phyloP scores from a whole-genome alignment of 345 rosid genomes.

The Alliaria petiolata region DNA sequence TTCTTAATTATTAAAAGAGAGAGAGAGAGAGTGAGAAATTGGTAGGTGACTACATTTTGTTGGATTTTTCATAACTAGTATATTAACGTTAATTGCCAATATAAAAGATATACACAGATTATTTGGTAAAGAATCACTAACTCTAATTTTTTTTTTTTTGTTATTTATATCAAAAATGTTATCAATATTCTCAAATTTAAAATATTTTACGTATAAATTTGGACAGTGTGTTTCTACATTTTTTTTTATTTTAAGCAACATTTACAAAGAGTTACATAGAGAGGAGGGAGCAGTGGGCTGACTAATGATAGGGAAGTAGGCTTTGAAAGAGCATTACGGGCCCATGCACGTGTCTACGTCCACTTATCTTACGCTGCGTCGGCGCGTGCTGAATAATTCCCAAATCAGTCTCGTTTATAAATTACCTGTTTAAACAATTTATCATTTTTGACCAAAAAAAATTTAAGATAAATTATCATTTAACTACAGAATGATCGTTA shows the following conservation, averaged over 20 bases:
- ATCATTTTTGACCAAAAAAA: neutral
- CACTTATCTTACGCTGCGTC: neutral
- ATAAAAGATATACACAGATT: too few species aligned
- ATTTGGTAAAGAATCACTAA: too few species aligned
- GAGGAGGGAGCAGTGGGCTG: neutral
- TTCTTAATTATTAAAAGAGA: neutral
- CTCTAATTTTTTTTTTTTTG: too few species aligned
- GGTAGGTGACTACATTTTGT: too few species aligned
- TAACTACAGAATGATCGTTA: too few species aligned
- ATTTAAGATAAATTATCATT: too few species aligned
- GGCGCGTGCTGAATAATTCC: neutral
- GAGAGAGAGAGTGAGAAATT: too few species aligned
- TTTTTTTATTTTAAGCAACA: too few species aligned
- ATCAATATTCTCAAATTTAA: neutral
- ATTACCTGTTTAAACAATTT: neutral
- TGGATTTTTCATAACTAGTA: neutral
- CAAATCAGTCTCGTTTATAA: neutral
- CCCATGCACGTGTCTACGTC: slow-evolving; percentile 10
- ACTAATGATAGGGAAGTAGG: neutral
- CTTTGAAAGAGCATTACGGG: neutral
- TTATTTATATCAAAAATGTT: too few species aligned
- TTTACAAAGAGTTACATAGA: too few species aligned
- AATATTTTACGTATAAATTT: too few species aligned
- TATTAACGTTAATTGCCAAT: neutral
- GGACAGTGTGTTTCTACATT: too few species aligned